Percentiles rank a stretch among this genome's conserved stretches.
phyloP scores from a whole-genome alignment of 306 rosid species.

The Ziziphus jujuba region DNA sequence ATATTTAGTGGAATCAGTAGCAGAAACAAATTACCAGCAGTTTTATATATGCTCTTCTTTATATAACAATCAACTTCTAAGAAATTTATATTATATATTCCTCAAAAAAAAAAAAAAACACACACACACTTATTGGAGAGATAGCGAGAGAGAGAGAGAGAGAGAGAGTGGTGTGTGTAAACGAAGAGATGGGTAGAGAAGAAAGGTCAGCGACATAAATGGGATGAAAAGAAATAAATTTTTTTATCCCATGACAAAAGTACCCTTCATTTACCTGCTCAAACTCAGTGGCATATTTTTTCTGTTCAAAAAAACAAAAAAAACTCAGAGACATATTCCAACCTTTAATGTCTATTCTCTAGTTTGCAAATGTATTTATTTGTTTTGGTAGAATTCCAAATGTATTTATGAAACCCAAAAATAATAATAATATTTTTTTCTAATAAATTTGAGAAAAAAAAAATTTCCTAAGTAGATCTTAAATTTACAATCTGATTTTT shows the following conservation, averaged over 20 bases:
- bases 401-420: too few species aligned
- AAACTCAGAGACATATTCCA: neutral
- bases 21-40: slow-evolving; percentile 19
- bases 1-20: slow-evolving; percentile 19
- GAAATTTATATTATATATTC: too few species aligned
- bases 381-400: too few species aligned
- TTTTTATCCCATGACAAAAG: slow-evolving; percentile 37
- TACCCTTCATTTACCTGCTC: slow-evolving; percentile 37
- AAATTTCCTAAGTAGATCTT: too few species aligned
- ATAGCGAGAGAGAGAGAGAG: slow-evolving; percentile 10
- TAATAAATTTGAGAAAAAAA: too few species aligned
- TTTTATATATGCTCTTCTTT: slow-evolving; percentile 37
- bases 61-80: too few species aligned
- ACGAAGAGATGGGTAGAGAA: slow-evolving; percentile 63
- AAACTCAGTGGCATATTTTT: neutral
- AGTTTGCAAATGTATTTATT: too few species aligned
- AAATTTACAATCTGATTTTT: too few species aligned
- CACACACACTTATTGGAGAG: too few species aligned
- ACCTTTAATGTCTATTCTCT: neutral
- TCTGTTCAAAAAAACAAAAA: too few species aligned
- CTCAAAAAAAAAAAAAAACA: slow-evolving; percentile 13
- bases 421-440: too few species aligned
- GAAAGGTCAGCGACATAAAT: slow-evolving; percentile 74
- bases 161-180: slow-evolving; percentile 26
- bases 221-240: slow-evolving; percentile 53